These are phyloP conservation scores for Podaxis sp. DNA, from an alignment of 768 basidiomycete genomes.

Conservation along the genomic window DNA sequence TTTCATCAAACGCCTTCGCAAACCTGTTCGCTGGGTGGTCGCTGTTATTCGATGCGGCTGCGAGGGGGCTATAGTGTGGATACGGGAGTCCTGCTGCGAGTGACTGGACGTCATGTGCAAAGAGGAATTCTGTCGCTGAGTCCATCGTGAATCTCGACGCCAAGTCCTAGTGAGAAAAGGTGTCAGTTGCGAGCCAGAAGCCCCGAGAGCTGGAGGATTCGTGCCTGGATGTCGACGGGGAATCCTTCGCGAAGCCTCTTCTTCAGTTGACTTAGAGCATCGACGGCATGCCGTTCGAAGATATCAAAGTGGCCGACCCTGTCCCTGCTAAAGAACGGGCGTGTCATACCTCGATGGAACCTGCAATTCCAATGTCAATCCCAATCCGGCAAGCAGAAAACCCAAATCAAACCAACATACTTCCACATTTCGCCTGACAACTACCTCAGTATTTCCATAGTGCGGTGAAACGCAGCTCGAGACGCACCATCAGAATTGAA, in stretches of 20 bases:
- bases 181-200: background rate
- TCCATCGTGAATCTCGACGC: constrained; percentile 60
- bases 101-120: constrained; percentile 46
- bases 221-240: constrained; percentile 59
- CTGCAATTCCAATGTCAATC: constrained; percentile 22
- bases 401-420: constrained; percentile 19
- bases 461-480: background rate
- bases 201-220: background rate
- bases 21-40: constrained; percentile 42
- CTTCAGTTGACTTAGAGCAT: constrained; percentile 42
- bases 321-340: constrained; percentile 62
- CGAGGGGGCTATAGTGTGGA: constrained; percentile 33
- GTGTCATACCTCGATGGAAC: constrained; percentile 63
- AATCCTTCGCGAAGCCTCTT: constrained; percentile 47
- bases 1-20: constrained; percentile 47
- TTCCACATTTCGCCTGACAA: constrained; percentile 32
- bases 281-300: constrained; percentile 55
- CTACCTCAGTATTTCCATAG: background rate
- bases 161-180: constrained; percentile 38
- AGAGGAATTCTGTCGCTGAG: constrained; percentile 59
- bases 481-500: constrained; percentile 31
- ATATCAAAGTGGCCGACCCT: constrained; percentile 58
- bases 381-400: background rate
- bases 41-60: constrained; percentile 16
- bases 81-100: constrained; percentile 50